A percentile compares a stretch with the other conserved stretches of the same genome.
Evolutionary conservation across 805 yeast genomes (phyloP).

Genomic region (Ogataea glucozyma): DNA sequence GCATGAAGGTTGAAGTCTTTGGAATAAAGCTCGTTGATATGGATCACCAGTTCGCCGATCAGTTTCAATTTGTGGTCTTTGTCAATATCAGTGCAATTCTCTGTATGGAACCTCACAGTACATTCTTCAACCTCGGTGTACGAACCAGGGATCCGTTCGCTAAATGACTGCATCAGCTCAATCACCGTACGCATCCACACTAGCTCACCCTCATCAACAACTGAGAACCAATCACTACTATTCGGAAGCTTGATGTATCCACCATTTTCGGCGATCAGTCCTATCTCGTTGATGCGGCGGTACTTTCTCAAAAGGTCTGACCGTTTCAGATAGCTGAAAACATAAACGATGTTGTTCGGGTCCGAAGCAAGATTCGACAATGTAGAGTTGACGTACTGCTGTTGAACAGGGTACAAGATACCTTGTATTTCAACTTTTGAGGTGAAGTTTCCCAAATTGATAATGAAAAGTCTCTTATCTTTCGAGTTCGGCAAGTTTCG

Average conservation of each 20-base stretch:
- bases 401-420: conserved; percentile 53
- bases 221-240: conserved; percentile 57
- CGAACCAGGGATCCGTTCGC: conserved; percentile 81
- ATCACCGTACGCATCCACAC: conserved; percentile 62
- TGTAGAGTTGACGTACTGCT: conserved; percentile 56
- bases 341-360: conserved; percentile 65
- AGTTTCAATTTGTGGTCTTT: conserved; percentile 63
- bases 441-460: conserved; percentile 51
- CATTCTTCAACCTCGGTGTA: conserved; percentile 73
- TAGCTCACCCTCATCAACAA: conserved; percentile 54
- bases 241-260: conserved; percentile 66
- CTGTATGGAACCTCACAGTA: conserved; percentile 74
- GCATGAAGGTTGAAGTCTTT: conserved; percentile 70
- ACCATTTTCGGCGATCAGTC: conserved; percentile 89
- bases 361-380: conserved; percentile 60
- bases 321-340: conserved; percentile 65
- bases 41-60: conserved; percentile 83
- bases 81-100: conserved; percentile 58
- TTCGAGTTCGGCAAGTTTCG: conserved; percentile 15
- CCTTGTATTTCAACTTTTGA: conserved; percentile 35
- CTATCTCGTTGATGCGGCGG: conserved; percentile 66
- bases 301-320: conserved; percentile 67
- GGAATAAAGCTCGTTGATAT: conserved; percentile 73
- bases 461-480: conserved; percentile 48
- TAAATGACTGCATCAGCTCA: conserved; percentile 56